Evolutionary conservation across 495 filamentous ascomycete species (phyloP), one percentile per base, ranked within the genome.

Genomic region (Aspergillus asperescens): DNA sequence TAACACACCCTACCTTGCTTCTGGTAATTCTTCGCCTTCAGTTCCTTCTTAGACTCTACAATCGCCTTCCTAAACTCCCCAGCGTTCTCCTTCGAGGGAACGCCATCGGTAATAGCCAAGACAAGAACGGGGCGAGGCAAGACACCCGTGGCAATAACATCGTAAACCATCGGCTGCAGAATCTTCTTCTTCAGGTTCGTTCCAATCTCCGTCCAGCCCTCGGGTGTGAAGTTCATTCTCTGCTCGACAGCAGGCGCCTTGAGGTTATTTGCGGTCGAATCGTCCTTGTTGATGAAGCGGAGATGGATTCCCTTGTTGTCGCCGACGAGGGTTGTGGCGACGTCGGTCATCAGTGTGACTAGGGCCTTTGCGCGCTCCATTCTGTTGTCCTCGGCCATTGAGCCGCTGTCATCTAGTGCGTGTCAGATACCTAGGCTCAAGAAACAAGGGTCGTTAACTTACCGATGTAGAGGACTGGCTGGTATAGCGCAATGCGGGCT

Each of bases 271-370:
- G 43, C 43, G 1, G 27, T 47, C 15, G 27, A 31, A 23, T 32
- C 27, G 27, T 47, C 43, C 8, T 47, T 47, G 43, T 47, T 47
- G 20, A 47, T 47, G 16, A 47, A 47, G 3, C 43, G 27, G 5
- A 47, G 25, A 19, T 34, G 27, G 19, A 47, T 15, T 3, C 43
- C 43, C 15, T 20, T 47, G 13, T 23, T 25, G 20, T 25, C 40
- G 9, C 16, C 16, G n/a, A 32, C 29, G 8, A 47, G 18, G 5
- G 10, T 9, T 20, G 27, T 34, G 3, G 29, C 27, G 18, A 47
- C 18, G 0, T 20, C 19, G 16, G 29, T 47, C 7, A 47, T 19
- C 24, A 16, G 15, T 10, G 43, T 32, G 27, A 47, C 43, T 2
- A 47, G 43, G 5, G 3, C 4, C 8, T 15, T 9, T 3, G 43